A percentile compares a stretch with the other conserved stretches of the same genome.
These are phyloP conservation scores for Physcomitrium patens DNA, from an alignment of 225 moss, liverwort and hornwort genomes.

Conservation along the genomic window DNA sequence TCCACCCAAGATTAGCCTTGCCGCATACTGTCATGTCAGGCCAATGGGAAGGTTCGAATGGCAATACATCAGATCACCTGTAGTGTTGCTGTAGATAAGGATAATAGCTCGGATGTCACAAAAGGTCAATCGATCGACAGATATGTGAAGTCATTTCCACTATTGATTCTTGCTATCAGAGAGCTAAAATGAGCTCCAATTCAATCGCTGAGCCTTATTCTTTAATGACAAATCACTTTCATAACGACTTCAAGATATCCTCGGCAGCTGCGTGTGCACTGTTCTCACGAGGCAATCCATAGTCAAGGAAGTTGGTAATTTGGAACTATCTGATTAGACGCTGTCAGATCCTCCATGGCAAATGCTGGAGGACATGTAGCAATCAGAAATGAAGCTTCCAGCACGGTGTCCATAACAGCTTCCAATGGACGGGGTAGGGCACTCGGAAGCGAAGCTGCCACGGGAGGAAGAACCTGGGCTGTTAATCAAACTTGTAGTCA, in stretches of 20 bases:
- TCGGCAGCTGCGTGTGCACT: no score
- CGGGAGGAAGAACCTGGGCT: constrained; percentile 44
- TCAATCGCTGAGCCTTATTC: neutral
- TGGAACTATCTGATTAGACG: neutral
- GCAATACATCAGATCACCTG: neutral
- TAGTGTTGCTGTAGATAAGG: no score
- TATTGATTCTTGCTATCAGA: neutral
- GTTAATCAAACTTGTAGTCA: constrained; percentile 34
- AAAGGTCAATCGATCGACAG: neutral
- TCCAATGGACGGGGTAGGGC: constrained; percentile 36
- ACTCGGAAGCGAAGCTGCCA: constrained; percentile 47
- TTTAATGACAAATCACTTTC: constrained; percentile 20
- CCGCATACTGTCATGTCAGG: neutral
- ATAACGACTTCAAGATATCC: neutral
- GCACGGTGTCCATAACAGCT: constrained; percentile 41
- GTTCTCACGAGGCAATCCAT: no score
- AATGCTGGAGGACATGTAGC: constrained; percentile 34
- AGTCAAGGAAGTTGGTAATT: no score
- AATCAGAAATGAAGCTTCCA: constrained; percentile 35
- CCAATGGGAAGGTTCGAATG: neutral
- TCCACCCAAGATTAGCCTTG: neutral
- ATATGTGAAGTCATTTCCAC: no score
- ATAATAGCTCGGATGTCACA: neutral
- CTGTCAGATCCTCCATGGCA: constrained; percentile 30
- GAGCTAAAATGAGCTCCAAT: neutral